Evolutionary conservation across 2,329 filamentous ascomycete genomes (phyloP), one percentile per base, ranked within the genome.

Genomic region (Fusarium sp.): DNA sequence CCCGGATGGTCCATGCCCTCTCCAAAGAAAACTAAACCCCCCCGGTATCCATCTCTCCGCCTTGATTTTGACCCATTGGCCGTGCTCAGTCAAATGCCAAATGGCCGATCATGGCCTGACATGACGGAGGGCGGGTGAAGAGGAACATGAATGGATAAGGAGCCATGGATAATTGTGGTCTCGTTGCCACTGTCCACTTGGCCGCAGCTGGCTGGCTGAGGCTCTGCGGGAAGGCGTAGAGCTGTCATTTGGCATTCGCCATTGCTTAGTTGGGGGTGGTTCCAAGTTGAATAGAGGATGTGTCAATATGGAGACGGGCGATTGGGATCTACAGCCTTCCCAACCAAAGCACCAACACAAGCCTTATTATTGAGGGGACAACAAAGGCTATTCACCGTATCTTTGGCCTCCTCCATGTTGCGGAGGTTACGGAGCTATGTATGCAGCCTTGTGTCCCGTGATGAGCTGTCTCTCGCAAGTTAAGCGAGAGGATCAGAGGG

Each of bases 171-270:
- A 23, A 23, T 52, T 55, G 15, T 31, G 52, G 10, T 41, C 39
- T 37, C 46, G 53, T 64, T 30, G 54, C 67, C 63, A 65, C 67
- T 47, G 67, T 68, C 65, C 67, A 70, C 67, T 60, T 70, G 67
- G 51, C 67, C 39, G 59, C 39, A 37, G 43, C 59, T 70, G 67
- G 63, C 54, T 71, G 67, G 67, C 59, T 68, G 67, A 71, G 67
- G 67, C 67, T 70, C 67, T 70, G 67, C 67, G 67, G 67, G 63
- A 70, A 68, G 59, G 63, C 65, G 39, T 41, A 56, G 40, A 56
- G 44, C 54, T 64, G 48, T 36, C 51, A 39, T 57, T 37, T 51
- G 50, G 44, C 39, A 16, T 52, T 47, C 37, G 36, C 41, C 62
- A 50, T 54, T 55, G 30, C 48, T 23, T 23, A 23, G 23, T 23